A percentile compares a stretch with the other conserved stretches of the same genome.
These are phyloP conservation scores for Aphanomyces invadans DNA, from an alignment of 352 stramenopile species.

Conservation along the genomic window DNA sequence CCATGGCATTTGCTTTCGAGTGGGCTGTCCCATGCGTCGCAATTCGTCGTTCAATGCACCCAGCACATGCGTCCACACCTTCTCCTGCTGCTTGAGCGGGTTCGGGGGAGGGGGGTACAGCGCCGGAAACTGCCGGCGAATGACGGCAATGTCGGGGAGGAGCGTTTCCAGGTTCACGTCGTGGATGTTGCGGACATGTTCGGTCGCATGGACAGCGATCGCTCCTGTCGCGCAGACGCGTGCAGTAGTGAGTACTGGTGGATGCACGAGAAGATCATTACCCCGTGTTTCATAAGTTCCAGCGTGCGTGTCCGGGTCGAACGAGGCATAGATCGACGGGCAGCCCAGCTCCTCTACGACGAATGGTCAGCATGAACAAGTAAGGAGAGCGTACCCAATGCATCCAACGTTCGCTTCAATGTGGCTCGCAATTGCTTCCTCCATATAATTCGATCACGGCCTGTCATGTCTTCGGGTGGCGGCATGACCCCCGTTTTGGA, in stretches of 20 bases:
- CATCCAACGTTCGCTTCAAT: background rate
- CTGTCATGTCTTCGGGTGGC: background rate
- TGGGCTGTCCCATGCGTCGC: background rate
- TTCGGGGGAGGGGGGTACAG: background rate
- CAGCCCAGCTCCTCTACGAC: background rate
- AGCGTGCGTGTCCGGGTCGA: background rate
- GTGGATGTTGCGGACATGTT: background rate
- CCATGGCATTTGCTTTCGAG: background rate
- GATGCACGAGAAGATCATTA: too few relatives aligned
- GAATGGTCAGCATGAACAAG: background rate
- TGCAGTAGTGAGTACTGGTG: background rate
- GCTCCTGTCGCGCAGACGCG: too few relatives aligned
- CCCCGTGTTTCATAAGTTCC: background rate
- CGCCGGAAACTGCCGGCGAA: background rate
- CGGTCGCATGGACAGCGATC: background rate
- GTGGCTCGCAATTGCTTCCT: background rate
- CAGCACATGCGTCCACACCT: conserved; percentile 6
- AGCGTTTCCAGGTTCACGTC: background rate
- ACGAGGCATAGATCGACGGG: background rate
- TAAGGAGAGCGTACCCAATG: background rate
- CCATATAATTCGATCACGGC: background rate
- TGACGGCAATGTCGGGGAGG: background rate
- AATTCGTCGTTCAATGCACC: conserved; percentile 1
- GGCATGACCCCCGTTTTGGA: background rate
- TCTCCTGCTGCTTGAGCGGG: background rate